These are phyloP conservation scores for Stemphylium vesicarium DNA, from an alignment of 2,329 filamentous ascomycete species.

Conservation along the genomic window DNA sequence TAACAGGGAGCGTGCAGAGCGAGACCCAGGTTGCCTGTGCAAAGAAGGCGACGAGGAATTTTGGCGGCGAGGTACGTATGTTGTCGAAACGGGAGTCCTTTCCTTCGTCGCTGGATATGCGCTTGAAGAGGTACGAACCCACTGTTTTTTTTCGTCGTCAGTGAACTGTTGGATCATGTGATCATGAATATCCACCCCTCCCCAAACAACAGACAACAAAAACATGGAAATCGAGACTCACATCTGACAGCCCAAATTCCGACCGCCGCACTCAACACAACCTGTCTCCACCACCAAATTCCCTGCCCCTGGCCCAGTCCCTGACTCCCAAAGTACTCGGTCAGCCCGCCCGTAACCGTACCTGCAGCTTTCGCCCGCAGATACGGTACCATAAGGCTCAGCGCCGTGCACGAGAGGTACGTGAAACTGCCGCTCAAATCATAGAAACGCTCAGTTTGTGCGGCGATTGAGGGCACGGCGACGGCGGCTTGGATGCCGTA, in stretches of 20 bases:
- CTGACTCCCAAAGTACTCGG: conserved; percentile 37
- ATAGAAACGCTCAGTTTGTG: conserved; percentile 70
- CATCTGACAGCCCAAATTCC: conserved; percentile 67
- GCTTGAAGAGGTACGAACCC: conserved; percentile 68
- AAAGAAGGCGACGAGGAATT: conserved; percentile 62
- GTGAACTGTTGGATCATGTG: not conserved
- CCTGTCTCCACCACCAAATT: conserved; percentile 66
- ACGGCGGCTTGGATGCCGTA: conserved; percentile 68
- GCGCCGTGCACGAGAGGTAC: conserved; percentile 67
- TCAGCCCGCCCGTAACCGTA: conserved; percentile 45
- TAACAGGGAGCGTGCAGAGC: conserved; percentile 69
- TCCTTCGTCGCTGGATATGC: conserved; percentile 63
- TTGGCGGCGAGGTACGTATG: conserved; percentile 59
- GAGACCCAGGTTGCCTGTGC: conserved; percentile 73
- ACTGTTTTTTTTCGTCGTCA: conserved; percentile 50
- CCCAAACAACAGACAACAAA: no score
- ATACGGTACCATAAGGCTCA: conserved; percentile 67
- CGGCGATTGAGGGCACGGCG: conserved; percentile 66
- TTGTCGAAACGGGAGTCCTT: conserved; percentile 65
- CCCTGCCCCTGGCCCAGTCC: conserved; percentile 37
- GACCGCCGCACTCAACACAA: conserved; percentile 61
- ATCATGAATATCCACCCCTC: not conserved
- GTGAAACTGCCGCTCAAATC: conserved; percentile 71
- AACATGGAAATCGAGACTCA: conserved; percentile 41
- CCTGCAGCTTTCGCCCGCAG: conserved; percentile 62